Evolutionary conservation across 371 early-diverging fungal genomes (phyloP).

Genomic region (Mucor mucedo): DNA sequence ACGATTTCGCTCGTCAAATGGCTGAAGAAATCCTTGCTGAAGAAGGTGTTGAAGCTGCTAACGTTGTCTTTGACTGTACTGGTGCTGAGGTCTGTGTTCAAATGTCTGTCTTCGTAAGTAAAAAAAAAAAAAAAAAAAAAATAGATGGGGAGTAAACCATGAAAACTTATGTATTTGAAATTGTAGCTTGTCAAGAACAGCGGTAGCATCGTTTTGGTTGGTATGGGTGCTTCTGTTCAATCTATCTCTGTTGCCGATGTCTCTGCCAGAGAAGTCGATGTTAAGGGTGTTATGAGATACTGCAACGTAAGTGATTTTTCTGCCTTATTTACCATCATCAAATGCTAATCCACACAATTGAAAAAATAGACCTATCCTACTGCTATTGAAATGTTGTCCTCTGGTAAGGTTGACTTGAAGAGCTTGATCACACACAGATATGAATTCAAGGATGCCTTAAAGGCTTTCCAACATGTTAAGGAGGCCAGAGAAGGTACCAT

Average conservation of each 20-base stretch:
- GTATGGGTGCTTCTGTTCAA: slow-evolving; percentile 56
- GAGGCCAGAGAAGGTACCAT: slow-evolving; percentile 53
- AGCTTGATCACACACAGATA: slow-evolving; percentile 56
- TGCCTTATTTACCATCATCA: neutral
- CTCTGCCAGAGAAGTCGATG: slow-evolving; percentile 53
- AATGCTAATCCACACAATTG: too few relatives aligned
- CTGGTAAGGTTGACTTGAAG: slow-evolving; percentile 53
- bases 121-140: too few relatives aligned
- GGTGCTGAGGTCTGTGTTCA: slow-evolving; percentile 61
- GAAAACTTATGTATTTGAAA: neutral
- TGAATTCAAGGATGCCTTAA: slow-evolving; percentile 44
- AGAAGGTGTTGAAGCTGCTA: slow-evolving; percentile 35
- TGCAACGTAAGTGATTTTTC: slow-evolving; percentile 43
- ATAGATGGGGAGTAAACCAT: neutral
- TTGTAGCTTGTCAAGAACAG: slow-evolving; percentile 51
- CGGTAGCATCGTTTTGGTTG: slow-evolving; percentile 54
- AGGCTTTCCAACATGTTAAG: slow-evolving; percentile 57
- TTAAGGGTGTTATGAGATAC: slow-evolving; percentile 57
- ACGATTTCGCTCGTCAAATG: slow-evolving; percentile 47
- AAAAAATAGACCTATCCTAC: slow-evolving; percentile 43
- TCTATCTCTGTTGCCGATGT: slow-evolving; percentile 51
- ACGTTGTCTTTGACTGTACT: slow-evolving; percentile 57
- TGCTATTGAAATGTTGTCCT: slow-evolving; percentile 53
- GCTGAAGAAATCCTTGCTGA: slow-evolving; percentile 28
- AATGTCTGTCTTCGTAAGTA: slow-evolving; percentile 46